Percentiles rank a stretch among this genome's conserved stretches.
Conservation (phyloP, 1,284 basidiomycete genomes). For the Sparassis latifolia region DNA sequence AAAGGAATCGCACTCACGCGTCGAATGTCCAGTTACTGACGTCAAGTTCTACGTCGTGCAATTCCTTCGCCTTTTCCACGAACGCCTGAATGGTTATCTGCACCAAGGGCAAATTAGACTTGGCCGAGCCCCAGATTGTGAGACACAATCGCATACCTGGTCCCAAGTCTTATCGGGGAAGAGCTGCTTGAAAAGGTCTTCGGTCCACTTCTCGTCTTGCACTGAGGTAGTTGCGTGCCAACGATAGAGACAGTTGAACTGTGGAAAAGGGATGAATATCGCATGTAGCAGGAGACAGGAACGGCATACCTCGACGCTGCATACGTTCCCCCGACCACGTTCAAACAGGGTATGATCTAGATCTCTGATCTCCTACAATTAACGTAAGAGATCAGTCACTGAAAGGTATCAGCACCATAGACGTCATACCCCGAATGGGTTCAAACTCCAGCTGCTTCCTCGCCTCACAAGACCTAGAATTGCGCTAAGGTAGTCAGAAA, state of each 20-base stretch:
- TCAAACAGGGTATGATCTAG: slow-evolving; percentile 59
- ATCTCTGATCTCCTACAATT: slow-evolving; percentile 51
- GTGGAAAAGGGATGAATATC: not conserved
- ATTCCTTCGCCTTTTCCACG: slow-evolving; percentile 34
- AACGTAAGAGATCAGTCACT: not conserved
- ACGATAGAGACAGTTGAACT: slow-evolving; percentile 81
- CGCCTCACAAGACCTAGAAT: slow-evolving; percentile 69
- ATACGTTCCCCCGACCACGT: slow-evolving; percentile 69
- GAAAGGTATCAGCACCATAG: not conserved
- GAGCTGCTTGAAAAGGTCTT: slow-evolving; percentile 37
- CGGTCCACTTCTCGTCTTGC: slow-evolving; percentile 67
- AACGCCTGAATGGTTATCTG: slow-evolving; percentile 58
- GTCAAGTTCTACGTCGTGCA: slow-evolving; percentile 38
- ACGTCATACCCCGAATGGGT: slow-evolving; percentile 51
- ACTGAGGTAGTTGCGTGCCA: slow-evolving; percentile 75
- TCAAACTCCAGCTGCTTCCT: slow-evolving; percentile 66
- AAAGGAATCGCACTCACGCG: slow-evolving; percentile 31
- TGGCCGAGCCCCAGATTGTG: not conserved
- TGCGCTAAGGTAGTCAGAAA: slow-evolving; percentile 71
- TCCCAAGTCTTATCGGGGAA: slow-evolving; percentile 52
- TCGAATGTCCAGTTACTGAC: slow-evolving; percentile 65
- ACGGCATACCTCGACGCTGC: slow-evolving; percentile 61
- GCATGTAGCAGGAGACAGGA: slow-evolving; percentile 1
- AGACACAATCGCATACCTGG: slow-evolving; percentile 17
- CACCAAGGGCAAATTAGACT: not conserved